A percentile compares a stretch with the other conserved stretches of the same genome.
Evolutionary conservation across 2,329 filamentous ascomycete genomes (phyloP).

Genomic region (Hypoxylon rubiginosum): DNA sequence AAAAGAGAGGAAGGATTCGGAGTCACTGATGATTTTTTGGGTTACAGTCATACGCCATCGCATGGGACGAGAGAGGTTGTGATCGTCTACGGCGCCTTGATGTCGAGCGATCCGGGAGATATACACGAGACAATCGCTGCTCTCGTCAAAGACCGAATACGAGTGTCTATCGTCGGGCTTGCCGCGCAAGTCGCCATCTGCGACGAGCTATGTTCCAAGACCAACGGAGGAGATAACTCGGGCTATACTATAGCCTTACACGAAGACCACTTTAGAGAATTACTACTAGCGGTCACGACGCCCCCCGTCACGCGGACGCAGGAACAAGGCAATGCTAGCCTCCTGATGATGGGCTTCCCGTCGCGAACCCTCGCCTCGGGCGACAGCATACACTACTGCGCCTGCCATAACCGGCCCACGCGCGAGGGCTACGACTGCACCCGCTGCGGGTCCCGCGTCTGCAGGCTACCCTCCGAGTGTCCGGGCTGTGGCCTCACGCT

Average conservation of each 20-base stretch:
- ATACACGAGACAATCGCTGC: slow-evolving; percentile 89
- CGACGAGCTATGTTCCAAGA: slow-evolving; percentile 86
- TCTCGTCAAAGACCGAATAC: slow-evolving; percentile 85
- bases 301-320: slow-evolving; percentile 83
- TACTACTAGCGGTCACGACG: slow-evolving; percentile 90
- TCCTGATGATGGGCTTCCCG: slow-evolving; percentile 99
- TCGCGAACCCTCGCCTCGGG: slow-evolving; percentile 81
- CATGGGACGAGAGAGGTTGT: slow-evolving; percentile 95
- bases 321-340: slow-evolving; percentile 69
- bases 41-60: slow-evolving; percentile 81
- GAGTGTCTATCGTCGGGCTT: slow-evolving; percentile 89
- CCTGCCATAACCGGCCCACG: slow-evolving; percentile 87
- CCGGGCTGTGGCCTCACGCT: slow-evolving; percentile 92
- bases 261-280: slow-evolving; percentile 87
- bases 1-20: slow-evolving; percentile 13
- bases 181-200: slow-evolving; percentile 94
- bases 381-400: slow-evolving; percentile 80
- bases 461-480: slow-evolving; percentile 89
- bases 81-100: slow-evolving; percentile 89
- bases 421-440: slow-evolving; percentile 92
- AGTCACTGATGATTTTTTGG: slow-evolving; percentile 23
- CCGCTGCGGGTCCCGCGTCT: slow-evolving; percentile 89
- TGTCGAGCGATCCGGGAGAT: slow-evolving; percentile 93
- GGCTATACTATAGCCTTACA: slow-evolving; percentile 89
- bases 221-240: slow-evolving; percentile 82